A percentile compares a stretch with the other conserved stretches of the same genome.
Conservation (phyloP, 805 yeast species). For the Myxozyma udenii region DNA sequence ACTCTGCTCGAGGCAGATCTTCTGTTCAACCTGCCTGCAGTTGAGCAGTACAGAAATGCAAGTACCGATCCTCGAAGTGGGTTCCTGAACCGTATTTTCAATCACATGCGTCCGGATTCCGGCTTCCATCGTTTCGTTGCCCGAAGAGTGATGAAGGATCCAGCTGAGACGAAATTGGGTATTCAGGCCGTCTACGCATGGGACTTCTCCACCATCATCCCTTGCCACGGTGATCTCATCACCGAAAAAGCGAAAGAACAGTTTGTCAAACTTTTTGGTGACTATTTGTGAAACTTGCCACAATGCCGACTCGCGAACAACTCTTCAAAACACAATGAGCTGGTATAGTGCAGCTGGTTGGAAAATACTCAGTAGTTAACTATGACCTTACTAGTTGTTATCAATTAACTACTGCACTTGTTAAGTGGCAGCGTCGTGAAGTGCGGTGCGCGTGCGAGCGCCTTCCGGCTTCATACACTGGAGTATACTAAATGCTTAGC, state of each 20-base stretch:
- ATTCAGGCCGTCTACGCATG: slow-evolving; percentile 36
- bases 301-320: too few species aligned
- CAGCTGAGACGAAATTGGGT: slow-evolving; percentile 4
- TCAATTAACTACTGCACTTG: too few species aligned
- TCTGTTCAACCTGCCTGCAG: slow-evolving; percentile 54
- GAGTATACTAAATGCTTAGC: too few species aligned
- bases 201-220: slow-evolving; percentile 52
- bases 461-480: too few species aligned
- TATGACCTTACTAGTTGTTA: too few species aligned
- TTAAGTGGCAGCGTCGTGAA: too few species aligned
- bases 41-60: slow-evolving; percentile 43
- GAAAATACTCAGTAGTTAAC: too few species aligned
- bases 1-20: slow-evolving; percentile 59
- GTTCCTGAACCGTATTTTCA: slow-evolving; percentile 11
- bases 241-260: slow-evolving; percentile 41
- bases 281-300: too few species aligned
- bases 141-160: slow-evolving; percentile 1
- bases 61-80: slow-evolving; percentile 3
- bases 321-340: too few species aligned
- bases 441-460: too few species aligned
- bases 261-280: slow-evolving; percentile 7
- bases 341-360: too few species aligned
- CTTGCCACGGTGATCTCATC: slow-evolving; percentile 60
- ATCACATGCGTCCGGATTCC: slow-evolving; percentile 12
- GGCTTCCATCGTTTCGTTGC: slow-evolving; percentile 14